Percentiles rank a stretch among this genome's conserved stretches.
Evolutionary conservation across 2,329 filamentous ascomycete species (phyloP).

Genomic region (Paraphoma sp.): DNA sequence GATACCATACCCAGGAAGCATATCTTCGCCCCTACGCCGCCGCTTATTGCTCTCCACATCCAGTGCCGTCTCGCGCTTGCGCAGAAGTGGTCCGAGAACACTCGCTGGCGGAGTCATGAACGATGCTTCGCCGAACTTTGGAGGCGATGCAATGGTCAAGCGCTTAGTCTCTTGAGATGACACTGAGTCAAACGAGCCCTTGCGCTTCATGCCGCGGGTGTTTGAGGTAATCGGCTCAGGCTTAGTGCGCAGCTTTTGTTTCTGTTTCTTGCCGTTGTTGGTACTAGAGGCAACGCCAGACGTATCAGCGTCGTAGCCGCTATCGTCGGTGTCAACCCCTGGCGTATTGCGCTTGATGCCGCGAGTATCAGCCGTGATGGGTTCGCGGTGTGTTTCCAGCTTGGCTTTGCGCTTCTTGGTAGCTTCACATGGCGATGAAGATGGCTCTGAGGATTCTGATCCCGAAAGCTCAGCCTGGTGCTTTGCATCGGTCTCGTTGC

Average conservation of each 20-base stretch:
- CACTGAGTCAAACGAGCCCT: background rate
- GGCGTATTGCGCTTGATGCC: conserved; percentile 1
- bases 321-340: background rate
- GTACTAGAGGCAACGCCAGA: background rate
- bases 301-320: background rate
- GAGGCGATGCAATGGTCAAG: background rate
- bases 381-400: conserved; percentile 3
- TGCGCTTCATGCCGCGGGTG: conserved; percentile 3
- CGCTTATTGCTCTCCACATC: background rate
- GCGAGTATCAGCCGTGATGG: background rate
- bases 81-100: background rate
- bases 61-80: background rate
- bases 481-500: background rate
- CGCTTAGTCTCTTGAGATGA: background rate
- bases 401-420: conserved; percentile 6
- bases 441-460: background rate
- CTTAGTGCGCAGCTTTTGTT: background rate
- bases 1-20: background rate
- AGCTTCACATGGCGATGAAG: background rate
- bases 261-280: background rate
- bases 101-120: background rate
- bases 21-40: background rate
- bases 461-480: background rate
- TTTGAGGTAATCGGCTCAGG: background rate
- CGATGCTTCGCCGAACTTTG: background rate